phyloP scores from a whole-genome alignment of 2,329 filamentous ascomycete species.

The Cryphonectria nitschkei region DNA sequence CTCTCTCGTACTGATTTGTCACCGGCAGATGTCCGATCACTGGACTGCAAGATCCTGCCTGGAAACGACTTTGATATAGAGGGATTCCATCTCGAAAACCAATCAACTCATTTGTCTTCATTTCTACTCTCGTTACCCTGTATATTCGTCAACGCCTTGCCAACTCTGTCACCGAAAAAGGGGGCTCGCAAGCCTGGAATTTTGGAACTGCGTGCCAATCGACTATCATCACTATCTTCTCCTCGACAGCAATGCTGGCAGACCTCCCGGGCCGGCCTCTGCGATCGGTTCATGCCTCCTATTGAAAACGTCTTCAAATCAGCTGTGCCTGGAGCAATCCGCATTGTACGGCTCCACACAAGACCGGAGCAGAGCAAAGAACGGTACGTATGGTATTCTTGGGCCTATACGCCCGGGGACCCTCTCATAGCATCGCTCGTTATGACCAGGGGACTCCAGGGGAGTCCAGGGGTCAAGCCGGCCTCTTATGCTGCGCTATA shows the following conservation, averaged over 20 bases:
- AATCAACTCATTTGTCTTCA: not conserved
- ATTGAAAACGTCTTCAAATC: slow-evolving; percentile 1
- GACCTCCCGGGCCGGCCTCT: not conserved
- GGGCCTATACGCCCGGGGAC: not conserved
- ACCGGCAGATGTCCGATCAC: slow-evolving; percentile 16
- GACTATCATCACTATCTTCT: not conserved
- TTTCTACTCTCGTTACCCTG: not conserved
- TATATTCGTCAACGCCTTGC: not conserved
- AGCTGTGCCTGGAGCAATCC: not conserved
- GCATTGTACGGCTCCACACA: slow-evolving; percentile 12
- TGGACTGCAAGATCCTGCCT: not conserved
- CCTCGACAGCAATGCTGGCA: slow-evolving; percentile 2
- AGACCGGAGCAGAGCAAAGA: not conserved
- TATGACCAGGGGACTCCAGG: slow-evolving; percentile 14
- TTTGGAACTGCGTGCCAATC: not conserved
- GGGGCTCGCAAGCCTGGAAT: not conserved
- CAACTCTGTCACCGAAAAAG: not conserved
- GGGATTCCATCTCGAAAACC: not conserved
- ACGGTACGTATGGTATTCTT: not conserved
- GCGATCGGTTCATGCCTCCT: slow-evolving; percentile 16
- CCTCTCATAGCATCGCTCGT: slow-evolving; percentile 5
- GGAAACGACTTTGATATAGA: not conserved
- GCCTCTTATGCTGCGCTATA: not conserved
- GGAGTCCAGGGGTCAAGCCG: slow-evolving; percentile 7
- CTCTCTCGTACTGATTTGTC: slow-evolving; percentile 20